These are phyloP conservation scores for Trichoderma orchidacearum DNA, from an alignment of 495 filamentous ascomycete genomes.

Conservation along the genomic window DNA sequence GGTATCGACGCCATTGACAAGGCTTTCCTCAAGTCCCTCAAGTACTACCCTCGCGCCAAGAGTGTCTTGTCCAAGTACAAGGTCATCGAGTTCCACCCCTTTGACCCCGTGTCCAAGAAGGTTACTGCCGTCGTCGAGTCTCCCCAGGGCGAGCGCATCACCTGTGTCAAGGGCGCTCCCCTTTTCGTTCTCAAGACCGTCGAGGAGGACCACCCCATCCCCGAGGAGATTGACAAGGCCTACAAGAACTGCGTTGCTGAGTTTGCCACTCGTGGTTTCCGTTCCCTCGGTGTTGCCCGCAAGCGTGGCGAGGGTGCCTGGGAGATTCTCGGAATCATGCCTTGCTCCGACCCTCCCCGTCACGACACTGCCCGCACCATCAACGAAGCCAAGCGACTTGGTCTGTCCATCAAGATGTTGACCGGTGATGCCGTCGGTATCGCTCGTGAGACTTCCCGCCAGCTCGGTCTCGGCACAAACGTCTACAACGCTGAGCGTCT, in stretches of 20 bases:
- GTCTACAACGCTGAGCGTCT: constrained; percentile 87
- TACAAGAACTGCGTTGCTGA: constrained; percentile 87
- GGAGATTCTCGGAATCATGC: constrained; percentile 92
- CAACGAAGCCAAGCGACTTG: constrained; percentile 75
- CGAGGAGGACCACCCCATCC: constrained; percentile 63
- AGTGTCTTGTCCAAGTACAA: constrained; percentile 59
- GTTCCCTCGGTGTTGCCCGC: constrained; percentile 82
- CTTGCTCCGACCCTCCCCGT: constrained; percentile 81
- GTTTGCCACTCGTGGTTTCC: constrained; percentile 83
- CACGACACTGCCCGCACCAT: constrained; percentile 85
- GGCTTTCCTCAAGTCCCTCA: constrained; percentile 76
- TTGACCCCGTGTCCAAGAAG: constrained; percentile 92
- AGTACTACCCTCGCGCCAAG: constrained; percentile 68
- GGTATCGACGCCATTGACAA: constrained; percentile 93
- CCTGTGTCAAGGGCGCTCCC: constrained; percentile 85
- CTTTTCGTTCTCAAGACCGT: constrained; percentile 73
- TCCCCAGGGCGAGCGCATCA: constrained; percentile 63
- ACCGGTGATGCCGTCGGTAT: constrained; percentile 93
- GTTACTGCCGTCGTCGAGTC: constrained; percentile 75
- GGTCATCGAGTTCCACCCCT: constrained; percentile 70
- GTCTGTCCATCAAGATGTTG: constrained; percentile 90
- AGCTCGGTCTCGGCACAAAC: constrained; percentile 84
- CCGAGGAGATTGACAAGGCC: constrained; percentile 56
- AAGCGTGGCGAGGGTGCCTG: constrained; percentile 63
- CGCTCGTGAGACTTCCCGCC: constrained; percentile 78